phyloP scores from a whole-genome alignment of 2,329 filamentous ascomycete species.

The Metarhizium guizhouense region DNA sequence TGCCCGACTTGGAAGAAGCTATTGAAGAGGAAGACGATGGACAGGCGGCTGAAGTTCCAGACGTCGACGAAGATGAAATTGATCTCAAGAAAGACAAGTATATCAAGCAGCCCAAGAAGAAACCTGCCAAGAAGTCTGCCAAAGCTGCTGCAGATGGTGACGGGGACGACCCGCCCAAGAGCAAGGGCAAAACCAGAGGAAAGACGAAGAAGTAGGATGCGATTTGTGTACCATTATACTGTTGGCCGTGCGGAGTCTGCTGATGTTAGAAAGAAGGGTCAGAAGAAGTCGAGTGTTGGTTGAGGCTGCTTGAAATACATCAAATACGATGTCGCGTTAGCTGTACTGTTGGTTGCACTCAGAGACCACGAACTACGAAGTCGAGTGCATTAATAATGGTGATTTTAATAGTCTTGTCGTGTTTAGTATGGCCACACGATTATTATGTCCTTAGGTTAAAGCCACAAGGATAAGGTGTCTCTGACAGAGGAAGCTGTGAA shows the following conservation, averaged over 20 bases:
- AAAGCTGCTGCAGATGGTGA: constrained; percentile 42
- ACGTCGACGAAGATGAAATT: constrained; percentile 63
- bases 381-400: too few relatives aligned
- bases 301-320: not conserved
- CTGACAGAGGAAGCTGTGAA: not conserved
- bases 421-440: too few relatives aligned
- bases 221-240: not conserved
- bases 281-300: not conserved
- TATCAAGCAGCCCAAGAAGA: constrained; percentile 80
- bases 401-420: too few relatives aligned
- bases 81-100: constrained; percentile 94
- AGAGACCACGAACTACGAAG: too few relatives aligned
- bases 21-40: constrained; percentile 83
- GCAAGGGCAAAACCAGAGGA: constrained; percentile 35
- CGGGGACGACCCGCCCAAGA: constrained; percentile 45
- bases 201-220: constrained; percentile 35
- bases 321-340: not conserved
- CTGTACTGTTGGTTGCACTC: not conserved
- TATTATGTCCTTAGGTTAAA: too few relatives aligned
- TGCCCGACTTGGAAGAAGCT: constrained; percentile 91
- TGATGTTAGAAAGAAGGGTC: not conserved
- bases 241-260: not conserved
- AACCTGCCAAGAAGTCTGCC: constrained; percentile 33
- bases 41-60: constrained; percentile 47
- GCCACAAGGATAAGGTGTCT: not conserved